phyloP scores from a whole-genome alignment of 768 basidiomycete genomes.

The Nidularia pulvinata region DNA sequence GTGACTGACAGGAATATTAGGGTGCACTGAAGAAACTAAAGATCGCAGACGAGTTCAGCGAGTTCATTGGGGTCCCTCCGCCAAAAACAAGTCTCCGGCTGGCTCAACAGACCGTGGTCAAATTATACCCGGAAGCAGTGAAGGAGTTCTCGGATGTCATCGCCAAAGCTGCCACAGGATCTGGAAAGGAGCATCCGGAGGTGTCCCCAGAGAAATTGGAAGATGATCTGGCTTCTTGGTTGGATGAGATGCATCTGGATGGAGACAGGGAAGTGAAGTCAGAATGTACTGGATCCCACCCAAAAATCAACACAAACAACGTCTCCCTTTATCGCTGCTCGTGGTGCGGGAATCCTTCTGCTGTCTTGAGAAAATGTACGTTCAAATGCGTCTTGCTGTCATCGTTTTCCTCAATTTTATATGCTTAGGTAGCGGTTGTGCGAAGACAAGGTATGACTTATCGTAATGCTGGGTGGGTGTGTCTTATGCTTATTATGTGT shows the following conservation, averaged over 20 bases:
- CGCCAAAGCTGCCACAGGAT: conserved; percentile 23
- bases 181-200: conserved; percentile 17
- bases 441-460: conserved; percentile 15
- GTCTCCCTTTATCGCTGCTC: conserved; percentile 61
- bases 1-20: conserved; percentile 7
- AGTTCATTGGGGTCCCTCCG: conserved; percentile 40
- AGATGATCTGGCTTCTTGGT: conserved; percentile 60
- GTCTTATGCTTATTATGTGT: background rate
- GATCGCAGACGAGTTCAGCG: conserved; percentile 50
- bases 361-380: conserved; percentile 49
- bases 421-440: conserved; percentile 18
- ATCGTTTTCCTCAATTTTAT: background rate
- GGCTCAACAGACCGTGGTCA: conserved; percentile 49
- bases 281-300: conserved; percentile 25
- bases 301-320: conserved; percentile 44
- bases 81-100: conserved; percentile 53
- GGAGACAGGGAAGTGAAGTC: conserved; percentile 24
- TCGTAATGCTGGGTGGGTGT: no score
- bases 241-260: conserved; percentile 45
- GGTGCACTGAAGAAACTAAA: conserved; percentile 40
- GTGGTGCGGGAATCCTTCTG: conserved; percentile 65
- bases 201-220: conserved; percentile 37
- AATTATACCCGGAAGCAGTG: conserved; percentile 38
- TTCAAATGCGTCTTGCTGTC: conserved; percentile 3
- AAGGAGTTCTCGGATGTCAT: conserved; percentile 48